A percentile compares a stretch with the other conserved stretches of the same genome.
phyloP scores from a whole-genome alignment of 805 yeast genomes.

The Candida xiaguanensis region DNA sequence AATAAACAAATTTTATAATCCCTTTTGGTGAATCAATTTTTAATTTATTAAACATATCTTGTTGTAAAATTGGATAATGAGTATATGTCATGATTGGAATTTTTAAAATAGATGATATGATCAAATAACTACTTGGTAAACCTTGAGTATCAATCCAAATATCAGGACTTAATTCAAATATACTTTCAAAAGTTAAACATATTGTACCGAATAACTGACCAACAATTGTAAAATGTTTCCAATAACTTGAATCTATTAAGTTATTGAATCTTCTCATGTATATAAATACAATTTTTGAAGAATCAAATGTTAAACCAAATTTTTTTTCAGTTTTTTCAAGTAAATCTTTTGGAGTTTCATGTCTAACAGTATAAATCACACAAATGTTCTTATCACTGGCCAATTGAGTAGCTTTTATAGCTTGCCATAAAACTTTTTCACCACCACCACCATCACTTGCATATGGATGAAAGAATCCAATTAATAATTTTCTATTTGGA shows the following conservation, averaged over 20 bases:
- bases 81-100: slow-evolving; percentile 83
- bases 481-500: slow-evolving; percentile 42
- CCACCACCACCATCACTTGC: slow-evolving; percentile 99
- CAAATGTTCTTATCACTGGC: slow-evolving; percentile 49
- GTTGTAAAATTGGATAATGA: slow-evolving; percentile 91
- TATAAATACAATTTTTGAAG: slow-evolving; percentile 55
- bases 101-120: slow-evolving; percentile 51
- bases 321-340: slow-evolving; percentile 49
- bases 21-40: slow-evolving; percentile 20
- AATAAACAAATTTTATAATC: slow-evolving; percentile 48
- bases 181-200: slow-evolving; percentile 65
- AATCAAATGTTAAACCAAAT: slow-evolving; percentile 52
- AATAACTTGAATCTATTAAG: slow-evolving; percentile 64
- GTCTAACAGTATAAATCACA: slow-evolving; percentile 71
- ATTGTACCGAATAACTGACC: slow-evolving; percentile 87
- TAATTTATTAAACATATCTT: slow-evolving; percentile 76
- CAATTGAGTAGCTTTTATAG: slow-evolving; percentile 66
- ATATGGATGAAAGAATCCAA: slow-evolving; percentile 93
- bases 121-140: slow-evolving; percentile 79
- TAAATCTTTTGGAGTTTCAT: slow-evolving; percentile 46
- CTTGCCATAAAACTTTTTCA: slow-evolving; percentile 94
- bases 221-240: slow-evolving; percentile 76
- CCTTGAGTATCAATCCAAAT: slow-evolving; percentile 96
- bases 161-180: slow-evolving; percentile 71
- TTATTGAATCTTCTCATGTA: slow-evolving; percentile 50